These are phyloP conservation scores for Polytolypa hystricis DNA, from an alignment of 2,329 filamentous ascomycete species.

Conservation along the genomic window DNA sequence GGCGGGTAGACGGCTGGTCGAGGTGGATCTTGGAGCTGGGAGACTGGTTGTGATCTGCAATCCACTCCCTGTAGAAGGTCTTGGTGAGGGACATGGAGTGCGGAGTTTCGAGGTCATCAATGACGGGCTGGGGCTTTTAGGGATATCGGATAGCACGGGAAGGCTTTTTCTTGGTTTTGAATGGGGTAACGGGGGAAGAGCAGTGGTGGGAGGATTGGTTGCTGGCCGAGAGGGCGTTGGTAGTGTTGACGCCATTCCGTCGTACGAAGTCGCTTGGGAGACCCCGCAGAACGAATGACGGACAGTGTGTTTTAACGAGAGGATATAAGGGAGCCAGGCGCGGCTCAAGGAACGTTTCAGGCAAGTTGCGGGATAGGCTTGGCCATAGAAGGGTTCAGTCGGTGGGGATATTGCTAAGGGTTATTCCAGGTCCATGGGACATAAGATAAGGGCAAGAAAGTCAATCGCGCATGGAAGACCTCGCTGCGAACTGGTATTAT, in stretches of 20 bases:
- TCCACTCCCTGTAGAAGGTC: conserved; percentile 37
- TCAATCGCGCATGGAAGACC: too few species aligned
- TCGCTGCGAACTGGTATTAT: too few species aligned
- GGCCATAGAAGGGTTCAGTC: too few species aligned
- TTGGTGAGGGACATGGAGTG: conserved; percentile 47
- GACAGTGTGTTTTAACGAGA: too few species aligned
- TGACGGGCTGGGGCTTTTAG: conserved; percentile 33
- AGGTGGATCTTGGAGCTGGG: conserved; percentile 45
- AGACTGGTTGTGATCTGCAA: conserved; percentile 40
- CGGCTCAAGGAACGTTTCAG: too few species aligned
- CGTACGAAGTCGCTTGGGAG: too few species aligned
- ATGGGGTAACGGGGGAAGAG: conserved; percentile 63
- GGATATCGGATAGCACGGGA: conserved; percentile 35
- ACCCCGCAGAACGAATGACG: too few species aligned
- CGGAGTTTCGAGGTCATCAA: conserved; percentile 45
- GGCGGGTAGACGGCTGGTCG: conserved; percentile 42
- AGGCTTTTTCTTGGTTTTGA: conserved; percentile 60
- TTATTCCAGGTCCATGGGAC: too few species aligned
- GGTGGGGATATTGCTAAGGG: too few species aligned
- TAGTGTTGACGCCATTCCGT: conserved; percentile 49
- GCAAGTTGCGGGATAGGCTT: too few species aligned
- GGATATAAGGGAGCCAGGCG: too few species aligned
- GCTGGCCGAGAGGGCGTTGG: conserved; percentile 50
- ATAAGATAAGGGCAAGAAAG: too few species aligned
- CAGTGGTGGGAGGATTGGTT: conserved; percentile 38